Evolutionary conservation across 2,329 filamentous ascomycete species (phyloP).

Genomic region (Parafenestella ontariensis): DNA sequence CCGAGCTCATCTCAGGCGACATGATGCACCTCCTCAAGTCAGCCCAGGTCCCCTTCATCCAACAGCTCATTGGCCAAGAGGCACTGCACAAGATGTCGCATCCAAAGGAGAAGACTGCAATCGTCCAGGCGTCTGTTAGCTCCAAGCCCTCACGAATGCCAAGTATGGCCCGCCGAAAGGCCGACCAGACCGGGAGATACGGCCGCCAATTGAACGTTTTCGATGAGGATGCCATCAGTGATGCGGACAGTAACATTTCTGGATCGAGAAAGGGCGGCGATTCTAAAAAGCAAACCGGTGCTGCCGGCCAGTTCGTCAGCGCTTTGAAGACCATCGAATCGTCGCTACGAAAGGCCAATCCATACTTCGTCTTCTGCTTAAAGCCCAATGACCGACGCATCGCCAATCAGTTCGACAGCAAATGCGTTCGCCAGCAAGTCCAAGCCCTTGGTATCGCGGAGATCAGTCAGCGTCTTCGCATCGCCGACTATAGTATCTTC

Average conservation of each 20-base stretch:
- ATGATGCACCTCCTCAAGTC: constrained; percentile 91
- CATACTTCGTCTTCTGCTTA: constrained; percentile 95
- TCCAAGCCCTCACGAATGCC: constrained; percentile 93
- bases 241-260: constrained; percentile 50
- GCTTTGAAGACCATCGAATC: constrained; percentile 91
- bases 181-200: constrained; percentile 60
- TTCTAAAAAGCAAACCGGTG: constrained; percentile 72
- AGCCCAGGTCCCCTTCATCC: constrained; percentile 87
- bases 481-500: constrained; percentile 95
- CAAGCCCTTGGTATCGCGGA: constrained; percentile 97
- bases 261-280: constrained; percentile 48
- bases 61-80: constrained; percentile 93
- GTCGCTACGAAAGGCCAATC: constrained; percentile 84
- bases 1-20: constrained; percentile 93
- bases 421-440: constrained; percentile 92
- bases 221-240: constrained; percentile 58
- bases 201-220: constrained; percentile 49
- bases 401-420: constrained; percentile 98
- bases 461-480: constrained; percentile 90
- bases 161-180: constrained; percentile 86
- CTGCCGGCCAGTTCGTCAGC: constrained; percentile 88
- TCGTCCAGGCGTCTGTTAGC: constrained; percentile 95
- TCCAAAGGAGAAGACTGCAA: constrained; percentile 85
- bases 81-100: constrained; percentile 92
- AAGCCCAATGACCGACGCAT: constrained; percentile 98